Conservation (phyloP, 345 rosid species). For the Populus pruinosa region DNA sequence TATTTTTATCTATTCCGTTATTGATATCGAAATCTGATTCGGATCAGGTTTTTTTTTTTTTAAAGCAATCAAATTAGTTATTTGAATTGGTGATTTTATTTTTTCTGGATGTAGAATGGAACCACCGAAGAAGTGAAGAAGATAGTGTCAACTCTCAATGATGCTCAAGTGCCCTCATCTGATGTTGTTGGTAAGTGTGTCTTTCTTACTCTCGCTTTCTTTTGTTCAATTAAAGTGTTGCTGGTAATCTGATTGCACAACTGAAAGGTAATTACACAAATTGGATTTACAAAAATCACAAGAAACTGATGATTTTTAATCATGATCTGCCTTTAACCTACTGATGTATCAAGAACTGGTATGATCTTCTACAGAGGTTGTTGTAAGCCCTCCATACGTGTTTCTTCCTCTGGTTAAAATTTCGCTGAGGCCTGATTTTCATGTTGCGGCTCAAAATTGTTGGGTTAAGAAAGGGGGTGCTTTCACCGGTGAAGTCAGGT, state of each 20-base stretch:
- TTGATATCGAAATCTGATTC: background rate
- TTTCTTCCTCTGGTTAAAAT: constrained; percentile 71
- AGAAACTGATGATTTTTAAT: background rate
- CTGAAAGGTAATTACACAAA: background rate
- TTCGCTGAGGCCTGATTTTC: constrained; percentile 60
- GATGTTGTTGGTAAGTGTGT: constrained; percentile 73
- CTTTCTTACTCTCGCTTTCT: background rate
- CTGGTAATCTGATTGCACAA: no score
- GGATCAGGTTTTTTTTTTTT: background rate
- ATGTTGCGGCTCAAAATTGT: constrained; percentile 91
- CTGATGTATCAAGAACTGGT: background rate
- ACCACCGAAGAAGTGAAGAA: constrained; percentile 87
- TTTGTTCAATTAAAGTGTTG: no score
- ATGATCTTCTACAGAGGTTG: constrained; percentile 58
- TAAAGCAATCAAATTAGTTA: background rate
- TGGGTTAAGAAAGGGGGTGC: constrained; percentile 98
- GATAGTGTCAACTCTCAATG: constrained; percentile 67
- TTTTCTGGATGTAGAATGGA: constrained; percentile 58
- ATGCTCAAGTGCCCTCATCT: constrained; percentile 58
- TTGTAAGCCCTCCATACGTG: constrained; percentile 81
- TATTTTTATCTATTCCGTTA: background rate
- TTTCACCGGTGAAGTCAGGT: constrained; percentile 94
- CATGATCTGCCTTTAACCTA: background rate
- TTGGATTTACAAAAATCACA: background rate
- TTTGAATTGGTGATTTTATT: background rate